Conservation (phyloP, 805 yeast species). For the Maudiozyma bulderi region DNA sequence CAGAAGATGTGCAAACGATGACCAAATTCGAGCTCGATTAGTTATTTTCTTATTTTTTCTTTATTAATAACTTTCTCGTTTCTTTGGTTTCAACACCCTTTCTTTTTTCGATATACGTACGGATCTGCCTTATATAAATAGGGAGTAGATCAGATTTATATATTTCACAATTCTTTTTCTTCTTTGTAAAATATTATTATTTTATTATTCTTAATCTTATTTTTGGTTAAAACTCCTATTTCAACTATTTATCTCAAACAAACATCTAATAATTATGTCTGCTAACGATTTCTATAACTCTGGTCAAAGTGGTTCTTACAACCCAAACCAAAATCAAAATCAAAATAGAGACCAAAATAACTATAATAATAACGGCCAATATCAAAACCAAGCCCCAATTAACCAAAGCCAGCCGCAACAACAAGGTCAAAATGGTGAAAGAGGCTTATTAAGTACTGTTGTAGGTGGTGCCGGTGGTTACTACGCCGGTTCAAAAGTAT, state of each 20-base stretch:
- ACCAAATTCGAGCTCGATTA: too few relatives aligned
- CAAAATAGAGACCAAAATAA: neutral
- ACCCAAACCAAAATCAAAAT: constrained; percentile 9
- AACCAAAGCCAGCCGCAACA: constrained; percentile 10
- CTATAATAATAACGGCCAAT: neutral
- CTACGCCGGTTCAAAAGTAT: constrained; percentile 37
- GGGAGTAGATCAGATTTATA: too few relatives aligned
- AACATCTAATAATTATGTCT: constrained; percentile 33
- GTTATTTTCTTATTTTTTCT: too few relatives aligned
- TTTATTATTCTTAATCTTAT: too few relatives aligned
- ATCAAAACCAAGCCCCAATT: neutral
- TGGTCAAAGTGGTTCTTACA: constrained; percentile 33
- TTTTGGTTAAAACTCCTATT: too few relatives aligned
- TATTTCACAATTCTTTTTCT: too few relatives aligned
- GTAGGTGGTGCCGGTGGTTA: constrained; percentile 49
- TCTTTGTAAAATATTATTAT: too few relatives aligned
- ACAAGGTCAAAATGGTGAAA: constrained; percentile 26
- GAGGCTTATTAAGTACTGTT: constrained; percentile 4
- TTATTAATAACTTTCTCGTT: too few relatives aligned
- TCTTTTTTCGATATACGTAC: too few relatives aligned
- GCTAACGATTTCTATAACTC: constrained; percentile 48
- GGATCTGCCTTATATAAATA: too few relatives aligned
- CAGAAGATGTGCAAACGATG: too few relatives aligned
- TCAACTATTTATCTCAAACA: neutral
- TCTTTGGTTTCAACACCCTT: too few relatives aligned